Evolutionary conservation across 169 alveolate species (phyloP).

Genomic region (Plasmodium fragile): DNA sequence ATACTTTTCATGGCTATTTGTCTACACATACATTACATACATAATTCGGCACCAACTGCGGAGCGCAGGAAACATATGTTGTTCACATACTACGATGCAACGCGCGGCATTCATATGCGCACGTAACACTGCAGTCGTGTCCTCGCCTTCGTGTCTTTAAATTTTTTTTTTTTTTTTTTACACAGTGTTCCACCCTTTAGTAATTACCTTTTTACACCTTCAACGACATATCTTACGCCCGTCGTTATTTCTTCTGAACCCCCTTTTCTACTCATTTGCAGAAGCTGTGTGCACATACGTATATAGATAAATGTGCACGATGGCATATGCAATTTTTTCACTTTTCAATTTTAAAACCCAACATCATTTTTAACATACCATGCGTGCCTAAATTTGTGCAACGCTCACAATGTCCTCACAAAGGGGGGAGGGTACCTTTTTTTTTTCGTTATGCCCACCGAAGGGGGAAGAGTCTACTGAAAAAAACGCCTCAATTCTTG

Average conservation of each 20-base stretch:
- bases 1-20: neutral
- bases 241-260: neutral
- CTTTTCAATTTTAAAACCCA: neutral
- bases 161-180: neutral
- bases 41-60: neutral
- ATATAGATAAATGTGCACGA: neutral
- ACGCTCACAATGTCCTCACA: neutral
- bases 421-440: neutral
- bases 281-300: neutral
- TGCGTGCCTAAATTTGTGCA: neutral
- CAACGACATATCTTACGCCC: neutral
- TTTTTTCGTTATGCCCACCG: neutral
- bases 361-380: neutral
- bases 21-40: neutral
- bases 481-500: neutral
- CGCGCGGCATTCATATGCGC: neutral
- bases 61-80: neutral
- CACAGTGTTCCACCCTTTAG: neutral
- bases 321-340: neutral
- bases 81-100: neutral
- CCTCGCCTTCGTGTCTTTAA: neutral
- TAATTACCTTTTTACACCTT: neutral
- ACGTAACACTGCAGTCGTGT: neutral
- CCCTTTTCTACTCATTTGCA: neutral
- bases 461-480: neutral